Base-by-base conservation (phyloP, 306 rosid species). In the Rosa multiflora region DNA sequence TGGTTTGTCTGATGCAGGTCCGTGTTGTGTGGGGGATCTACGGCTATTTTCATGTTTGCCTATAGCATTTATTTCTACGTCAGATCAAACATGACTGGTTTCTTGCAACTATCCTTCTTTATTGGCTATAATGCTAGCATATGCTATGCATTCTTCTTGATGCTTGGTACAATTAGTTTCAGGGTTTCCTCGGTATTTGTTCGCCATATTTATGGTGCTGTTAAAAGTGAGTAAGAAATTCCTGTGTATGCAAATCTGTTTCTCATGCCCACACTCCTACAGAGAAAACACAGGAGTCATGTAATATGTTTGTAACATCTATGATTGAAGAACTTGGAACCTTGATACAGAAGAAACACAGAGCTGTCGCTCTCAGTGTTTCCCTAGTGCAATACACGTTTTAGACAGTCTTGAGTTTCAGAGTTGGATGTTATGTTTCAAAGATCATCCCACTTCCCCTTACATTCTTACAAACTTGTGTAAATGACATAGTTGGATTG, bases 41-140 rank as follows among this genome's bases (percentile, higher is more conserved):
- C 90, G 5, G 93, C 97, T 70, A 73, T 91, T 59, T 89, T 91
- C 76, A 93, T 88, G 94, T 93, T 93, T 58, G 88, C 85, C 46
- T 90, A 88, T 82, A 73, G 86, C 78, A 85, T 94, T 70, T 89
- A 71, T 87, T 94, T 92, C 89, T 92, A 87, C 69, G 59, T 59
- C 80, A 88, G 86, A 73, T 92, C 97, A 62, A 89, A 83, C 70
- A 94, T 94, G 97, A 81, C 86, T 23, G 90, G 94, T 68, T 76
- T 92, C 82, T 81, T 91, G 86, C 98, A 94, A 86, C 86, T 88
- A 2, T 79, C 83, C 77, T 87, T 88, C 91, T 94, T 94, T 67
- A 8, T 94, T 72, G 97, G 98, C 62, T 92, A 92, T 43, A 94
- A 86, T 79, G 97, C 93, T 55, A 89, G 97, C 86, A 32, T 94